A percentile compares a stretch with the other conserved stretches of the same genome.
These are phyloP conservation scores for Helichrysum umbraculigerum DNA, from an alignment of 129 eudicot species.

Conservation along the genomic window DNA sequence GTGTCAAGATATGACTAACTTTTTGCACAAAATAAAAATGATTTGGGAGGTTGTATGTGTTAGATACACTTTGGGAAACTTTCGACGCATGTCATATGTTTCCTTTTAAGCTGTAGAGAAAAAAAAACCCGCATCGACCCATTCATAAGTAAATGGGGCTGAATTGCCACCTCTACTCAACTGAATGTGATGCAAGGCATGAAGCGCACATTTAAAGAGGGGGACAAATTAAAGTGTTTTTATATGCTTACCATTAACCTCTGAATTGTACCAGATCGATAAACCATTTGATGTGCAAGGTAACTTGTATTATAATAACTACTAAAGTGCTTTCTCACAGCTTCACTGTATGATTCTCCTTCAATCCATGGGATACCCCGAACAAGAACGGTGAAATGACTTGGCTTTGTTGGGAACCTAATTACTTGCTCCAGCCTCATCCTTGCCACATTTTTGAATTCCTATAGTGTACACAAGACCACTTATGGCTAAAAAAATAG, in stretches of 20 bases:
- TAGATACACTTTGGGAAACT: neutral
- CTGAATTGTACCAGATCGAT: slow-evolving; percentile 67
- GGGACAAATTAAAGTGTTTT: neutral
- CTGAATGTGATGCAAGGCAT: neutral
- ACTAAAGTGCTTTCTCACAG: slow-evolving; percentile 57
- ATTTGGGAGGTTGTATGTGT: neutral
- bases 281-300: slow-evolving; percentile 85
- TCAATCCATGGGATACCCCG: slow-evolving; percentile 84
- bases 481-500: neutral
- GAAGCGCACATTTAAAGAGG: neutral
- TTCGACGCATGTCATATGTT: neutral
- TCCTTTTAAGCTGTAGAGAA: neutral
- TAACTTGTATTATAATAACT: slow-evolving; percentile 68
- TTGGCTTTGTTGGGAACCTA: slow-evolving; percentile 54
- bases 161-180: neutral
- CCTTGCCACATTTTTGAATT: slow-evolving; percentile 58
- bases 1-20: neutral
- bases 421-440: slow-evolving; percentile 66
- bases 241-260: slow-evolving; percentile 64
- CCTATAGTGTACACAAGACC: slow-evolving; percentile 43
- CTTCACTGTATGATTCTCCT: slow-evolving; percentile 67
- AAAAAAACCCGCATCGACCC: neutral
- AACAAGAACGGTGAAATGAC: slow-evolving; percentile 89
- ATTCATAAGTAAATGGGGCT: neutral
- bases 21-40: neutral